A percentile compares a stretch with the other conserved stretches of the same genome.
Conservation (phyloP, 495 filamentous ascomycete genomes). For the Podospora comata region DNA sequence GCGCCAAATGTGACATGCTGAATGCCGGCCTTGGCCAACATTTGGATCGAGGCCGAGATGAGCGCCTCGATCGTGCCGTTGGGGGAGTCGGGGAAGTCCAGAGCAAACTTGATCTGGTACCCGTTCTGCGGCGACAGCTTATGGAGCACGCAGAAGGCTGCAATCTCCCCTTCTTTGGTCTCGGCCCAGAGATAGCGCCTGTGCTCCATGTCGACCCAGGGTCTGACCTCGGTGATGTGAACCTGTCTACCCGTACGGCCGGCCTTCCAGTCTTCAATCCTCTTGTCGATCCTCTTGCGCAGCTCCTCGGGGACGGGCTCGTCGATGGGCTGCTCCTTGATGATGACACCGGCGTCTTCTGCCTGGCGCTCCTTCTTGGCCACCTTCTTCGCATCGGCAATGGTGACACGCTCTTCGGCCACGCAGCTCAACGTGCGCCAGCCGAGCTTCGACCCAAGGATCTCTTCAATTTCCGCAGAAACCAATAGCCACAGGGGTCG, state of each 20-base stretch:
- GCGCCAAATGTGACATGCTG: constrained; percentile 75
- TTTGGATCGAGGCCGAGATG: constrained; percentile 72
- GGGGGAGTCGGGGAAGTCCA: constrained; percentile 78
- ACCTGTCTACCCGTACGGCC: constrained; percentile 79
- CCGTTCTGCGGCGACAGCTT: constrained; percentile 71
- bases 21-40: constrained; percentile 59
- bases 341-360: constrained; percentile 71
- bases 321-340: constrained; percentile 61
- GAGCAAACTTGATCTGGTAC: constrained; percentile 83
- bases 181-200: constrained; percentile 77
- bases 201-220: constrained; percentile 74
- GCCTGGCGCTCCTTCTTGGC: constrained; percentile 61
- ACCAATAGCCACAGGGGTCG: constrained; percentile 81
- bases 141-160: constrained; percentile 69
- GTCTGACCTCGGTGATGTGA: constrained; percentile 78
- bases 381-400: constrained; percentile 66
- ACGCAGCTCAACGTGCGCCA: constrained; percentile 82
- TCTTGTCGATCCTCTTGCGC: constrained; percentile 60
- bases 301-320: constrained; percentile 60
- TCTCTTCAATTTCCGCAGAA: constrained; percentile 63
- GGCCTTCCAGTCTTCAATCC: constrained; percentile 73
- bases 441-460: constrained; percentile 69
- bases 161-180: constrained; percentile 63
- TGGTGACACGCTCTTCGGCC: constrained; percentile 77
- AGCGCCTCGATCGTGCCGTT: constrained; percentile 77